Evolutionary conservation across 257 asterid species (phyloP).

Genomic region (Nicotiana noctiflora): DNA sequence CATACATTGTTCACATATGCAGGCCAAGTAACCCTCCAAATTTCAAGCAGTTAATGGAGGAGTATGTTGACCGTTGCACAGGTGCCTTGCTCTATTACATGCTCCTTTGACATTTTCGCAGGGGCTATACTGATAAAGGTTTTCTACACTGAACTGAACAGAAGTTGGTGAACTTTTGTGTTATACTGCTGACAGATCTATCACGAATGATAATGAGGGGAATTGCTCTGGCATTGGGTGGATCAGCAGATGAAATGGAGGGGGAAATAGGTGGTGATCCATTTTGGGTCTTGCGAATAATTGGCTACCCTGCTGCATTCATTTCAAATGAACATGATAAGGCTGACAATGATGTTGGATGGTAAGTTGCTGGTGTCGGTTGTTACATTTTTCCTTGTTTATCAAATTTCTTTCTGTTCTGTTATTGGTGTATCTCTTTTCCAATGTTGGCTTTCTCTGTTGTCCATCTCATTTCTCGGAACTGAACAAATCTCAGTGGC

Average conservation of each 20-base stretch:
- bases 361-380: conserved; percentile 32
- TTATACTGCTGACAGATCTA: conserved; percentile 41
- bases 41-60: conserved; percentile 57
- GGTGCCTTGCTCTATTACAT: conserved; percentile 30
- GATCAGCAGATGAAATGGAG: conserved; percentile 53
- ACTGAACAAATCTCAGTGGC: conserved; percentile 49
- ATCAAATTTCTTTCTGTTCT: neutral
- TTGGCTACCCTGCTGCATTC: conserved; percentile 67
- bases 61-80: conserved; percentile 69
- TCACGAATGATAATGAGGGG: conserved; percentile 89
- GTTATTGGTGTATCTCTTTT: neutral
- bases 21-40: conserved; percentile 77
- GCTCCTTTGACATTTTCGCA: neutral
- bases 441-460: conserved; percentile 18
- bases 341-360: conserved; percentile 52
- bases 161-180: neutral
- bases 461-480: conserved; percentile 11
- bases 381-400: neutral
- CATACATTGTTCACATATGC: conserved; percentile 12
- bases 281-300: conserved; percentile 88
- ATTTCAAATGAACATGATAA: conserved; percentile 29
- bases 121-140: neutral
- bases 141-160: neutral
- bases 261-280: conserved; percentile 82
- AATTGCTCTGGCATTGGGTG: conserved; percentile 75